Evolutionary conservation across 257 asterid genomes (phyloP).

Genomic region (Vinca minor): DNA sequence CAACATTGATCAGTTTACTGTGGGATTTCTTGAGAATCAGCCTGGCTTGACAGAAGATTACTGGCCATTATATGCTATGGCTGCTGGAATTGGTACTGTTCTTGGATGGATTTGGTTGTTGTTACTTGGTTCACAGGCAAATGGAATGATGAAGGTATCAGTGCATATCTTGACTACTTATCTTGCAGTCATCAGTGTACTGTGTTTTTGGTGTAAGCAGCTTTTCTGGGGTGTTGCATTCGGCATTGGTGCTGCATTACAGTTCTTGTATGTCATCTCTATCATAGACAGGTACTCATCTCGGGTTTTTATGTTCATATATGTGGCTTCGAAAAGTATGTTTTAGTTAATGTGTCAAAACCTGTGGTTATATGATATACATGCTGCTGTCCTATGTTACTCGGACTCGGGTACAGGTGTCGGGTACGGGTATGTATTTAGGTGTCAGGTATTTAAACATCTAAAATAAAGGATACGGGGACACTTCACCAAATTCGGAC

Average conservation of each 20-base stretch:
- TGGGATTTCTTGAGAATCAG: slow-evolving; percentile 67
- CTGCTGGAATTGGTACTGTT: slow-evolving; percentile 67
- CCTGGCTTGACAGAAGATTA: slow-evolving; percentile 87
- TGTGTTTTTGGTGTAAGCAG: slow-evolving; percentile 81
- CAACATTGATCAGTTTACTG: slow-evolving; percentile 71
- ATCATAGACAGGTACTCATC: slow-evolving; percentile 76
- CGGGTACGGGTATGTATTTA: too few species aligned
- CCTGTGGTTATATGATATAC: background rate
- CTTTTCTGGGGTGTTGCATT: slow-evolving; percentile 88
- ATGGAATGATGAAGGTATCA: slow-evolving; percentile 74
- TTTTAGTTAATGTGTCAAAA: slow-evolving; percentile 5
- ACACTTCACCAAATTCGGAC: too few species aligned
- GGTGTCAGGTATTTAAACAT: too few species aligned
- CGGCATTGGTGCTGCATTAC: slow-evolving; percentile 83
- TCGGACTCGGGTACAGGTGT: too few species aligned
- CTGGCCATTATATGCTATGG: slow-evolving; percentile 80
- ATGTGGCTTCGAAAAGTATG: slow-evolving; percentile 2
- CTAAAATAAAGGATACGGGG: too few species aligned
- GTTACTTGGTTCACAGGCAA: slow-evolving; percentile 68
- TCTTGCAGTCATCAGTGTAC: slow-evolving; percentile 88
- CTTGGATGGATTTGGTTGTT: slow-evolving; percentile 88
- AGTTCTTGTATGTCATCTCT: slow-evolving; percentile 80
- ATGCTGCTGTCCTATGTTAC: slow-evolving; percentile 6
- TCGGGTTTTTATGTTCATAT: background rate
- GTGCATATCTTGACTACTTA: slow-evolving; percentile 89